Conservation (phyloP, 306 rosid species). For the Begonia peltatifolia region DNA sequence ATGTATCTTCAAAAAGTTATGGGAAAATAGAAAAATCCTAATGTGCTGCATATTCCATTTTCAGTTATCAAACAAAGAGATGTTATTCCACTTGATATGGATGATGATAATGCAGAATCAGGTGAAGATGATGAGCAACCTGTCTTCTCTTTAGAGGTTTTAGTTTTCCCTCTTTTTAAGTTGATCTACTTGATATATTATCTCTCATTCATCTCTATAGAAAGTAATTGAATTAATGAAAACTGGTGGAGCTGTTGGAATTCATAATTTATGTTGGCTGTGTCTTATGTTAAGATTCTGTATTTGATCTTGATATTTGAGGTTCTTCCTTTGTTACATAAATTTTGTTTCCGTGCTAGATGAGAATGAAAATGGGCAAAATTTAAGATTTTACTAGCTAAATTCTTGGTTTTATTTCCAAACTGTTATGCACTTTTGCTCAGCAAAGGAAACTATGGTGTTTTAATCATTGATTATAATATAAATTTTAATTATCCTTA, state of each 20-base stretch:
- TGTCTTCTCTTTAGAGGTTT: constrained; percentile 53
- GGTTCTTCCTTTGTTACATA: no score
- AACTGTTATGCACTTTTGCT: no score
- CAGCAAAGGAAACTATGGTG: no score
- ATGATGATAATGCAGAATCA: constrained; percentile 36
- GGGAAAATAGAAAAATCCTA: not conserved
- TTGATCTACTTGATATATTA: not conserved
- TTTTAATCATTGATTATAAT: no score
- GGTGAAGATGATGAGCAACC: constrained; percentile 62
- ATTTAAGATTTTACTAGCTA: no score
- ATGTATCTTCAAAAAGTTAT: not conserved
- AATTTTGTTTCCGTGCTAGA: no score
- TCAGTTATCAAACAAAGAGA: constrained; percentile 85
- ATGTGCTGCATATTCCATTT: not conserved
- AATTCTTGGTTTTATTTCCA: no score
- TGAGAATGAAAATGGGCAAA: no score
- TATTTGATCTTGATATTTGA: no score
- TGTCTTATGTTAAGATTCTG: no score
- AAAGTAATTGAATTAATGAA: not conserved
- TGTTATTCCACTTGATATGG: constrained; percentile 43
- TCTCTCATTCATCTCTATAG: not conserved
- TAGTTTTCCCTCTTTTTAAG: not conserved
- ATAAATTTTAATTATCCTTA: no score
- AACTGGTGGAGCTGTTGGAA: not conserved
- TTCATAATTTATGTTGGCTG: no score